Base-by-base conservation (phyloP, 2,329 filamentous ascomycete species). In the Cyclaneusma minus region DNA sequence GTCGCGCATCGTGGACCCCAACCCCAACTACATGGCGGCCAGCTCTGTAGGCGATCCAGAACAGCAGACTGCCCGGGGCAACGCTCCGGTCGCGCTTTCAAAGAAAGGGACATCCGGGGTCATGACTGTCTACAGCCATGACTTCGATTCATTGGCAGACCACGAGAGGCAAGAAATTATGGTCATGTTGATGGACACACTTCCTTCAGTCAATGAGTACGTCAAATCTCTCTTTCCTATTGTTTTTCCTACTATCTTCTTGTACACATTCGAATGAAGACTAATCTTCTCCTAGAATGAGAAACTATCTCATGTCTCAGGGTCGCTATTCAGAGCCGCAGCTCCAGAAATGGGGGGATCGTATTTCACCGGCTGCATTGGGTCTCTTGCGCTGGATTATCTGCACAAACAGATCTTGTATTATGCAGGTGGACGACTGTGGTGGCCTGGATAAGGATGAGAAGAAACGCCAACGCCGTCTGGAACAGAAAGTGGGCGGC, bases 331-430 rank as follows among this genome's bases (percentile, higher is more conserved):
- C 37, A 6, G 38, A 43, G n/a, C 43, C 45, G 14, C 42, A 23
- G 21, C 39, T 54, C 48, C 21, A 55, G 54, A 42, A 44, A 23
- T 79, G 72, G 72, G 48, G 52, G 35, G 56, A 66, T 13, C 52
- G 61, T 11, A 60, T 93, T 7, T 66, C 74, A 1, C 64, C 68
- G 3, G 64, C 78, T 5, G 67, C 74, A 1, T 50, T 81, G 3
- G 66, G 70, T 12, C 50, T 92, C 1, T 54, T 94, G 12, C 66
- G 80, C 27, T 94, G 85, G 85, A 80, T 93, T 33, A 68, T 94
- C 31, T 80, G 84, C 1, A 92, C 84, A 0, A 93, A 93, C 41
- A 64, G 82, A 23, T 87, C 85, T 1, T 85, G 76, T 39, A 89
- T 94, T 33, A 61, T 87, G 23, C 73, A 87, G 38, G 73, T 89